Evolutionary conservation across 495 filamentous ascomycete species (phyloP).

Genomic region (Hypoxylon fragiforme): DNA sequence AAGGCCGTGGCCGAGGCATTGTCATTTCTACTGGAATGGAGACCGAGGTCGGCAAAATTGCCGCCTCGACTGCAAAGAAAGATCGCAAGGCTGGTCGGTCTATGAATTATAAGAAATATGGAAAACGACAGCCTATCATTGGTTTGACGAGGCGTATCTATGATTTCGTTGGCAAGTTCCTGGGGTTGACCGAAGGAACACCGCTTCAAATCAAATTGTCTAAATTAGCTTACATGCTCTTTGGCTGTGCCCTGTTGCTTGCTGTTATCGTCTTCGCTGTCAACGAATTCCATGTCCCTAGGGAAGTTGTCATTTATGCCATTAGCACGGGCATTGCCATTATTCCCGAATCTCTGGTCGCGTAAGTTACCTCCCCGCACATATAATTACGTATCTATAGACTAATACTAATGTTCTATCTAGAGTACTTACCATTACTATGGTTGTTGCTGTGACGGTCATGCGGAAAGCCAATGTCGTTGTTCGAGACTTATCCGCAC

Average conservation of each 20-base stretch:
- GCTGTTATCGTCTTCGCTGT: slow-evolving; percentile 81
- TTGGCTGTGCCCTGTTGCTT: slow-evolving; percentile 71
- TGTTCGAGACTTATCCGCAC: slow-evolving; percentile 72
- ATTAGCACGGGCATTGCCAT: slow-evolving; percentile 74
- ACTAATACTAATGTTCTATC: slow-evolving; percentile 1
- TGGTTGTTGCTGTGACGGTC: slow-evolving; percentile 74
- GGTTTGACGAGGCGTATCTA: slow-evolving; percentile 60
- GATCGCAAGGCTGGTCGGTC: slow-evolving; percentile 62
- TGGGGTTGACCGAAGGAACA: slow-evolving; percentile 78
- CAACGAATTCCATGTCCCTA: slow-evolving; percentile 68
- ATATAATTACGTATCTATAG: neutral
- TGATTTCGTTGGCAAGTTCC: slow-evolving; percentile 65
- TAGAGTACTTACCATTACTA: slow-evolving; percentile 69
- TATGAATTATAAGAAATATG: slow-evolving; percentile 66
- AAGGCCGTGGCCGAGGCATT: slow-evolving; percentile 68
- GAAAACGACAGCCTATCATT: slow-evolving; percentile 60
- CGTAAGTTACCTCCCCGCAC: slow-evolving; percentile 39
- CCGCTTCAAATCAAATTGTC: slow-evolving; percentile 81
- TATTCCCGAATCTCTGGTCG: slow-evolving; percentile 71
- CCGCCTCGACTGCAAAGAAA: slow-evolving; percentile 62
- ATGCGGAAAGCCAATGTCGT: slow-evolving; percentile 80
- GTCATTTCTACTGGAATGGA: slow-evolving; percentile 74
- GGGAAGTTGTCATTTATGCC: slow-evolving; percentile 80
- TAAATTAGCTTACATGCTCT: slow-evolving; percentile 74
- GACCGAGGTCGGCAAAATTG: slow-evolving; percentile 86